Evolutionary conservation across 169 alveolate genomes (phyloP).

Genomic region (Neospora caninum): DNA sequence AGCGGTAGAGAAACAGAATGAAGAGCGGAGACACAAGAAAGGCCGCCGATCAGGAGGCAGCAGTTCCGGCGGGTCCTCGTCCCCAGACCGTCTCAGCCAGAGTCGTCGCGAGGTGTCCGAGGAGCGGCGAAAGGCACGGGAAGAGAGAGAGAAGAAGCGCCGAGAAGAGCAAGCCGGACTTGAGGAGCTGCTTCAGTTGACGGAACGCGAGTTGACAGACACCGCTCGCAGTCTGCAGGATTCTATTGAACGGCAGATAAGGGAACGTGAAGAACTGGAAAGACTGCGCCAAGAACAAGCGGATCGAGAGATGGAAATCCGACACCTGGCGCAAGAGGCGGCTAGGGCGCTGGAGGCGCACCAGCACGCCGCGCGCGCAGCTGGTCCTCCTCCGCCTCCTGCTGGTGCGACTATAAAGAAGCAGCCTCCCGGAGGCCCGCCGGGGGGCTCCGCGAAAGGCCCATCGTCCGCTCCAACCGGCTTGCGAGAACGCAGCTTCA

Average conservation of each 20-base stretch:
- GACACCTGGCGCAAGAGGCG: background rate
- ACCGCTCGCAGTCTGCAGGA: constrained; percentile 23
- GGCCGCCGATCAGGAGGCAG: background rate
- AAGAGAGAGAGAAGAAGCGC: background rate
- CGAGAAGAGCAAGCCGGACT: constrained; percentile 1
- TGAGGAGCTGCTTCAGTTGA: background rate
- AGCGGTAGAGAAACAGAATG: background rate
- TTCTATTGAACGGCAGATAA: background rate
- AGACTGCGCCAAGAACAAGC: background rate
- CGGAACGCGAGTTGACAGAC: constrained; percentile 7
- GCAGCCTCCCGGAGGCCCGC: background rate
- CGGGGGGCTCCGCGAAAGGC: background rate
- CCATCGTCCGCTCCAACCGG: background rate
- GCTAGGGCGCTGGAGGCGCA: background rate
- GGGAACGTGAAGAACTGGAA: background rate
- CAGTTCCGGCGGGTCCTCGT: background rate
- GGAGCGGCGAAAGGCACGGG: constrained; percentile 32
- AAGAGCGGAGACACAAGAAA: background rate
- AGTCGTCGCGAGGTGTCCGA: background rate
- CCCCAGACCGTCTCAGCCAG: background rate
- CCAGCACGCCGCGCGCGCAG: constrained; percentile 23
- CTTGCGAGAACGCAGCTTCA: background rate
- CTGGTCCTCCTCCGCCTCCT: constrained; percentile 3
- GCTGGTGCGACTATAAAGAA: background rate
- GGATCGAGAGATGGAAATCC: background rate